Percentiles rank a stretch among this genome's conserved stretches.
Evolutionary conservation across 139 green algal genomes (phyloP).

Genomic region (Chlorella ohadii): DNA sequence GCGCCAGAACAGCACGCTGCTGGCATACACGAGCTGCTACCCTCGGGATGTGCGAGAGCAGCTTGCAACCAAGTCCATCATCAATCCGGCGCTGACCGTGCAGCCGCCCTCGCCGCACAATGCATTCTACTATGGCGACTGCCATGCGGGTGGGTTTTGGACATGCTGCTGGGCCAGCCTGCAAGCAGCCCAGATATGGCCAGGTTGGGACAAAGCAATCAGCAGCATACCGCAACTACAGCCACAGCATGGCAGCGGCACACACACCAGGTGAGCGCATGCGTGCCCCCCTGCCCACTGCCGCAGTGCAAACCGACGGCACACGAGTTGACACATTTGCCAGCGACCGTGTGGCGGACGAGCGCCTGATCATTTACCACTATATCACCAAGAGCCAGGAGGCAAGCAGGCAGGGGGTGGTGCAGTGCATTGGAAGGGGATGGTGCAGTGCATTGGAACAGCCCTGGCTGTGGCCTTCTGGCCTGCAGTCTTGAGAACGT

Average conservation of each 20-base stretch:
- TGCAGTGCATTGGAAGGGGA: not conserved
- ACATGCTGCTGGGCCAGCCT: no score
- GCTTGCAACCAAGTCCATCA: not conserved
- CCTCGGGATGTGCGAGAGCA: not conserved
- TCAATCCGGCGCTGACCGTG: constrained; percentile 3
- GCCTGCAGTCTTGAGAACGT: no score
- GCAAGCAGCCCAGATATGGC: no score
- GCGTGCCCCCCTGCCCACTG: no score
- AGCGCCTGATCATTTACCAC: not conserved
- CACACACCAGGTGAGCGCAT: no score
- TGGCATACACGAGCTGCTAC: constrained; percentile 5
- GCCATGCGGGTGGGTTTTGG: not conserved
- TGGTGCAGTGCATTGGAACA: not conserved
- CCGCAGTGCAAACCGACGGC: not conserved
- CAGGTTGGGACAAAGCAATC: no score
- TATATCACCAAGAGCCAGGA: constrained; percentile 13
- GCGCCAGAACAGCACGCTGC: not conserved
- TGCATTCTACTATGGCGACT: not conserved
- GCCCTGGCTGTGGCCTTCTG: not conserved
- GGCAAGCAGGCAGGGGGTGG: not conserved
- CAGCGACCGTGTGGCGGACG: not conserved
- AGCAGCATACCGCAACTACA: no score
- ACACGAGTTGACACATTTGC: not conserved
- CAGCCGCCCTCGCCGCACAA: constrained; percentile 17
- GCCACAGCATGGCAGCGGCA: no score